phyloP scores from a whole-genome alignment of 2,329 filamentous ascomycete species.

The Phoma herbarum region DNA sequence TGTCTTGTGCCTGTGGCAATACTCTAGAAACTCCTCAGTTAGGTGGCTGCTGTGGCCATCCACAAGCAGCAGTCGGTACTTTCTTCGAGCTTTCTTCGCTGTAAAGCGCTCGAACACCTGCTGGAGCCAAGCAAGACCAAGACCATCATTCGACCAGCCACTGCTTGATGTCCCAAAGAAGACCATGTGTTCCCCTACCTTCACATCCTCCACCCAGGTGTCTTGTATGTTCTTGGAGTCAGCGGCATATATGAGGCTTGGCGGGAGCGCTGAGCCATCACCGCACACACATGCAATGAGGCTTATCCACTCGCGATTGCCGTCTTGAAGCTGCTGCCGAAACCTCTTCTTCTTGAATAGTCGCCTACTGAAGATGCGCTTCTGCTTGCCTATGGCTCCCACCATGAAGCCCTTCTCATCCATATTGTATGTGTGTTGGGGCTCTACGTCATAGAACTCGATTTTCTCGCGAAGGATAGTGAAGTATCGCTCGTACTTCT shows the following conservation, averaged over 20 bases:
- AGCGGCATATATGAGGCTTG: slow-evolving; percentile 12
- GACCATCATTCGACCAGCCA: slow-evolving; percentile 19
- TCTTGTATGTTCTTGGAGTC: background rate
- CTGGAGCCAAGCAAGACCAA: slow-evolving; percentile 7
- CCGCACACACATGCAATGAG: too few relatives aligned
- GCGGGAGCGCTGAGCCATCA: slow-evolving; percentile 3
- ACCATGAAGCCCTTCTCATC: too few relatives aligned
- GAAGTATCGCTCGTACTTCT: background rate
- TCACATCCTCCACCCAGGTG: slow-evolving; percentile 9
- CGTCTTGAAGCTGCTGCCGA: too few relatives aligned
- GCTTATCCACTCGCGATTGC: too few relatives aligned
- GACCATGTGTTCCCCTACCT: background rate
- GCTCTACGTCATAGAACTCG: background rate
- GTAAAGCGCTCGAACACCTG: slow-evolving; percentile 13
- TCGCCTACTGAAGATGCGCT: background rate
- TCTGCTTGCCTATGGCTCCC: background rate
- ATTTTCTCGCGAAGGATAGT: background rate
- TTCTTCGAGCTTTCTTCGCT: slow-evolving; percentile 30
- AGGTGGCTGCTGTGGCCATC: slow-evolving; percentile 49
- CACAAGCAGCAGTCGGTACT: slow-evolving; percentile 49
- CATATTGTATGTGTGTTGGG: too few relatives aligned
- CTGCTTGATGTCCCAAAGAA: background rate
- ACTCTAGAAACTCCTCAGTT: slow-evolving; percentile 45
- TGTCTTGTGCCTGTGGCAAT: slow-evolving; percentile 15
- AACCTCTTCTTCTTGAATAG: background rate